phyloP scores from a whole-genome alignment of 345 rosid species.

The Erucastrum elatum region DNA sequence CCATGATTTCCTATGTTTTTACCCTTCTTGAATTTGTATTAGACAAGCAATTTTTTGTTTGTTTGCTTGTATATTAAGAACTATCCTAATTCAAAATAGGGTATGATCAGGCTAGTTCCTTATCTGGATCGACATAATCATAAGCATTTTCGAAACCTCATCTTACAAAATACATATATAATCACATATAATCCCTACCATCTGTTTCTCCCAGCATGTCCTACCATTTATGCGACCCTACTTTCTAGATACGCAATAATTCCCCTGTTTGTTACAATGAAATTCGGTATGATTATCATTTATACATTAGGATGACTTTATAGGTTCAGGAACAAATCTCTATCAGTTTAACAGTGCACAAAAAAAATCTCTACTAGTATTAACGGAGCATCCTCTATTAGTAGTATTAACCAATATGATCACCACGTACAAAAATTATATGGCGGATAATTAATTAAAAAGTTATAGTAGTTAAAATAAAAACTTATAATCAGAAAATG shows the following conservation, averaged over 20 bases:
- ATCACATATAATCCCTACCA: conserved; percentile 22
- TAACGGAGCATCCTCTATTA: neutral
- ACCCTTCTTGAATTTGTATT: neutral
- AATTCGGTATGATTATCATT: neutral
- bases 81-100: neutral
- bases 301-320: neutral
- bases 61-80: neutral
- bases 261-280: neutral
- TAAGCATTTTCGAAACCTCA: conserved; percentile 29
- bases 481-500: neutral
- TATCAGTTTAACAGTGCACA: neutral
- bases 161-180: conserved; percentile 22
- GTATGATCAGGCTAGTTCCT: conserved; percentile 30
- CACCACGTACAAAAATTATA: neutral
- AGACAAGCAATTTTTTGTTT: neutral
- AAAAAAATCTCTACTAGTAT: too few species aligned
- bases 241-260: conserved; percentile 26
- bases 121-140: conserved; percentile 32
- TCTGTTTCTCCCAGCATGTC: conserved; percentile 23
- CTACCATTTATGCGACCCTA: conserved; percentile 26
- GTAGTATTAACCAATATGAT: neutral
- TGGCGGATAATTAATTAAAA: neutral
- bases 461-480: neutral
- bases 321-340: neutral
- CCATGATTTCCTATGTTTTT: neutral